Base-by-base conservation (phyloP, 768 basidiomycete species). In the Phylloporus arenicola region DNA sequence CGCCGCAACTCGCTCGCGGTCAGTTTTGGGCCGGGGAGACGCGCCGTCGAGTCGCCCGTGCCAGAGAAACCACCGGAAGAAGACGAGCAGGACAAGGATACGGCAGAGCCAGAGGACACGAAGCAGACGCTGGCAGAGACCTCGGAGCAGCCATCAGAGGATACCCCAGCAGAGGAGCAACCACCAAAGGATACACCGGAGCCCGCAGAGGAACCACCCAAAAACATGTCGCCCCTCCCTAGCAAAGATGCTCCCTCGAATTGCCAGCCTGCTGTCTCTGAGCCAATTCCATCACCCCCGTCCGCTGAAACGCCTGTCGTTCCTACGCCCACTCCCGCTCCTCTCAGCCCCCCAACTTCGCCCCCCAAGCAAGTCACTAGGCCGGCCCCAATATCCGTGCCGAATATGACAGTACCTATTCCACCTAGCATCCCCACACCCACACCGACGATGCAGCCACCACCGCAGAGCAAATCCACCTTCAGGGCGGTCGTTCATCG, bases 401-500 rank as follows among this genome's bases (percentile, higher is more conserved):
- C 58, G 25, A 45, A 37, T 35, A 50, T 54, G 41, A 37, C 17
- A 10, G 43, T 29, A 14, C 51, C 54, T 6, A 34, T 41, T 4
- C 38, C 39, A 16, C 35, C 49, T 30, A 58, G 34, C n/a, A 17
- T 39, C 22, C 33, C 54, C 24, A 50, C 57, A n/a, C 54, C 60
- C 14, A 45, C 42, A 27, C 35, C 29, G 17, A 37, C 53, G 2
- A 24, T 34, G 22, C 50, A 50, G 16, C 3, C 44, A 12, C 55
- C 19, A 17, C 35, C 45, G 12, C 57, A 52, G 38, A 48, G 37
- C 27, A 69, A 54, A 39, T 20, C 55, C 11, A 68, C 71, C 4
- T 83, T 83, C 65, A 73, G 68, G 43, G 79, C 82, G 22, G 76
- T 82, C 14, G 82, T 84, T 35, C 82, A 83, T 55, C 65, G 72